Evolutionary conservation across 2,329 filamentous ascomycete genomes (phyloP).

Genomic region (Fusarium euwallaceae): DNA sequence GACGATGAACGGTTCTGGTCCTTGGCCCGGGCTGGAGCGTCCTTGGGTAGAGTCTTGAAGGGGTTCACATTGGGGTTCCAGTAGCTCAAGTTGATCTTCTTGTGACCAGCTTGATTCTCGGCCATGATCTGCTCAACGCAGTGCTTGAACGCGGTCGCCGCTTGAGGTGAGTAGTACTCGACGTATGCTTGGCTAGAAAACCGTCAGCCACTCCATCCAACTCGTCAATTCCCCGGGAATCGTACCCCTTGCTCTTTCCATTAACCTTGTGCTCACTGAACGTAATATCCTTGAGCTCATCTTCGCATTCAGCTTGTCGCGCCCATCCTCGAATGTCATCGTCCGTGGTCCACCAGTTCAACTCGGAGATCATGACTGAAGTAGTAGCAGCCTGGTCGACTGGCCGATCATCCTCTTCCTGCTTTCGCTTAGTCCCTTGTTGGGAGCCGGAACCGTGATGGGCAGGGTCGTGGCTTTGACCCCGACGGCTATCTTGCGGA

Average conservation of each 20-base stretch:
- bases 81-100: slow-evolving; percentile 81
- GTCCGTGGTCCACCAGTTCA: slow-evolving; percentile 97
- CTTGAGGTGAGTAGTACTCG: slow-evolving; percentile 86
- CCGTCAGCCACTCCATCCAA: slow-evolving; percentile 17
- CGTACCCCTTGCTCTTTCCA: slow-evolving; percentile 95
- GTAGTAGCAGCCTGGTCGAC: slow-evolving; percentile 72
- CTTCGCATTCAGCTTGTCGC: slow-evolving; percentile 82
- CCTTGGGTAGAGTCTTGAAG: slow-evolving; percentile 91
- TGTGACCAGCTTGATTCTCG: slow-evolving; percentile 68
- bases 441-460: slow-evolving; percentile 53
- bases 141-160: slow-evolving; percentile 87
- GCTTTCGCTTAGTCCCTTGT: slow-evolving; percentile 72
- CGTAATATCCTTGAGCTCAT: slow-evolving; percentile 90
- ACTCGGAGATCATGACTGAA: slow-evolving; percentile 87
- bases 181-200: slow-evolving; percentile 78
- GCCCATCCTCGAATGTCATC: slow-evolving; percentile 94
- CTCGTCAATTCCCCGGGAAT: not conserved
- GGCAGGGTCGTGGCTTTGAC: slow-evolving; percentile 55
- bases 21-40: slow-evolving; percentile 76
- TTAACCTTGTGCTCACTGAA: slow-evolving; percentile 99
- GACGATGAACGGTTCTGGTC: slow-evolving; percentile 68
- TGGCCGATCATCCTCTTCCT: slow-evolving; percentile 69
- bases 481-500: slow-evolving; percentile 54
- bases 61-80: slow-evolving; percentile 84
- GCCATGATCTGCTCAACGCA: slow-evolving; percentile 76